Evolutionary conservation across 1,139 yeast genomes (phyloP).

Genomic region (Yamadazyma sp.): DNA sequence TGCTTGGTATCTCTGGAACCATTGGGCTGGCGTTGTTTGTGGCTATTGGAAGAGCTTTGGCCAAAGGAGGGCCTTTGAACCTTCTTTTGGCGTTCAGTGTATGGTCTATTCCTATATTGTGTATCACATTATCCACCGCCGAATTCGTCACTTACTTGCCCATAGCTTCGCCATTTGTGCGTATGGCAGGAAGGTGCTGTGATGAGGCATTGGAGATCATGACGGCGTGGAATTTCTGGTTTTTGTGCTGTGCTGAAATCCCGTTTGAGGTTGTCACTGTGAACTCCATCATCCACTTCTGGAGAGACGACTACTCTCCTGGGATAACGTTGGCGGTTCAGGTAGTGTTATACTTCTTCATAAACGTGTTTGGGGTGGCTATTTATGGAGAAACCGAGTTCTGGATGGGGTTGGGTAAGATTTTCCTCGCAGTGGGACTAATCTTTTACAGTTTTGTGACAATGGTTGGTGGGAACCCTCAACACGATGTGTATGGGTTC

Average conservation of each 20-base stretch:
- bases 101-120: conserved; percentile 57
- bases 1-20: conserved; percentile 51
- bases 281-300: conserved; percentile 72
- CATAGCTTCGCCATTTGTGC: conserved; percentile 60
- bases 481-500: conserved; percentile 63
- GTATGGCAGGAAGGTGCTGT: conserved; percentile 57
- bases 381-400: conserved; percentile 70
- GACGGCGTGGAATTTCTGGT: conserved; percentile 82
- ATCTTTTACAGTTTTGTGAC: conserved; percentile 49
- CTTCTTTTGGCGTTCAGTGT: conserved; percentile 42
- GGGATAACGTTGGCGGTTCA: conserved; percentile 68
- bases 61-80: conserved; percentile 49
- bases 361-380: conserved; percentile 63
- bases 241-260: conserved; percentile 71
- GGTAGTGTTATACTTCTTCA: conserved; percentile 57
- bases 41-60: conserved; percentile 45
- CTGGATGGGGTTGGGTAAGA: conserved; percentile 61
- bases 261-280: conserved; percentile 87
- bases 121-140: conserved; percentile 69
- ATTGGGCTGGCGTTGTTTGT: conserved; percentile 53
- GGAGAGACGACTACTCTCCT: conserved; percentile 74
- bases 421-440: conserved; percentile 55
- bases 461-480: conserved; percentile 61
- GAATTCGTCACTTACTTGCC: conserved; percentile 85
- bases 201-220: conserved; percentile 75